These are phyloP conservation scores for Rhizopogon vinicolor DNA, from an alignment of 768 basidiomycete species.

Conservation along the genomic window DNA sequence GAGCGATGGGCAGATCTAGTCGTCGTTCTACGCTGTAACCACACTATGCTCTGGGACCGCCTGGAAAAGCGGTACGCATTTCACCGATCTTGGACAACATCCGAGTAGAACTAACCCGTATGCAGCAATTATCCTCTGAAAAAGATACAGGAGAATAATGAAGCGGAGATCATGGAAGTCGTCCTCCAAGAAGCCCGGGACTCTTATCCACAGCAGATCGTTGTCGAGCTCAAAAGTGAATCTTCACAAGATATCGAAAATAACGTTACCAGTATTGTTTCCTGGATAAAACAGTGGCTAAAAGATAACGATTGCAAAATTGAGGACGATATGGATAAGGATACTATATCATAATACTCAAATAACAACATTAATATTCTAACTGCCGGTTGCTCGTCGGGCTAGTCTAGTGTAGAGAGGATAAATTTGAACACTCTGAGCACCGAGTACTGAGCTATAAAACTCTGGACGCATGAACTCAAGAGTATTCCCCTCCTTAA, in stretches of 20 bases:
- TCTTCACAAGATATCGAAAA: conserved; percentile 74
- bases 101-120: background rate
- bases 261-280: conserved; percentile 82
- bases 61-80: conserved; percentile 76
- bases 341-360: background rate
- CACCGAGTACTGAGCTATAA: too few relatives aligned
- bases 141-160: conserved; percentile 98
- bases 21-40: conserved; percentile 87
- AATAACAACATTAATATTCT: too few relatives aligned
- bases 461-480: too few relatives aligned
- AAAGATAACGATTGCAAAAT: conserved; percentile 14
- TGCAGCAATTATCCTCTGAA: conserved; percentile 78
- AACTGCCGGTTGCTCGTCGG: too few relatives aligned
- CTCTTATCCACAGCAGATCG: conserved; percentile 81
- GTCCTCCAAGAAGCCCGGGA: conserved; percentile 84
- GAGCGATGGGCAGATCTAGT: conserved; percentile 97
- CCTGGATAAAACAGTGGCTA: conserved; percentile 83
- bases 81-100: background rate
- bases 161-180: conserved; percentile 96
- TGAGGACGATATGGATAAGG: background rate
- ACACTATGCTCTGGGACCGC: conserved; percentile 82
- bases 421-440: too few relatives aligned
- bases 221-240: conserved; percentile 82
- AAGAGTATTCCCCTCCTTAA: too few relatives aligned
- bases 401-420: too few relatives aligned